These are phyloP conservation scores for Gracilariopsis chorda DNA, from an alignment of 23 red algal species.

Conservation along the genomic window DNA sequence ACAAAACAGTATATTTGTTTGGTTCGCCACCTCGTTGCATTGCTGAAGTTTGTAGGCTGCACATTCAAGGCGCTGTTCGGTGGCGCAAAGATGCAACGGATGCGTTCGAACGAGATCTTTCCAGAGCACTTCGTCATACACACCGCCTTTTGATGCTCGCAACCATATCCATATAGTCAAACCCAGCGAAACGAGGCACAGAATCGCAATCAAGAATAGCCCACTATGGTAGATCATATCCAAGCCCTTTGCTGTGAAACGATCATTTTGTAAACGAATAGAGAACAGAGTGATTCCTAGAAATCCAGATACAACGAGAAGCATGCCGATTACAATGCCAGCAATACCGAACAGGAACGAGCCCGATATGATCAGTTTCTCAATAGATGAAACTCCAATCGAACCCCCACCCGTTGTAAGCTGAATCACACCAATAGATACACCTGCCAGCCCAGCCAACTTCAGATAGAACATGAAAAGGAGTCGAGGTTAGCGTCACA, in stretches of 20 bases:
- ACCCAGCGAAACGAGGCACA: not conserved
- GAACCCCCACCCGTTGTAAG: not conserved
- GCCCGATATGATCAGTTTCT: not conserved
- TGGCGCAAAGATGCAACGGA: conserved; percentile 17
- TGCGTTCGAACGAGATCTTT: not conserved
- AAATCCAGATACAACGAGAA: conserved; percentile 1
- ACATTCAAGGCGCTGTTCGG: conserved; percentile 7
- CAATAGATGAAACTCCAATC: not conserved
- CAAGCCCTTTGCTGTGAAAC: not conserved
- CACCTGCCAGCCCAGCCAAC: not conserved
- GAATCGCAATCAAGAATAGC: conserved; percentile 4
- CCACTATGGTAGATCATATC: conserved; percentile 6
- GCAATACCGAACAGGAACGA: not conserved
- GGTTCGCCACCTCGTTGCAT: not conserved
- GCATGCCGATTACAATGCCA: not conserved
- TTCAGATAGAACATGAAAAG: not conserved
- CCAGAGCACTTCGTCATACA: conserved; percentile 5
- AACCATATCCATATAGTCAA: not conserved
- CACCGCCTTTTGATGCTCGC: not conserved
- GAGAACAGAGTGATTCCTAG: not conserved
- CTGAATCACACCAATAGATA: not conserved
- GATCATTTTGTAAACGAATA: not conserved
- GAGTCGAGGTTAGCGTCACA: not conserved
- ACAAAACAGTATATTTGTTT: conserved; percentile 21
- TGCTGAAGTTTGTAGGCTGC: not conserved